Evolutionary conservation across 164 flowering plant genomes (phyloP), one percentile per base, ranked within the genome.

Genomic region (Nelumbo lutea): DNA sequence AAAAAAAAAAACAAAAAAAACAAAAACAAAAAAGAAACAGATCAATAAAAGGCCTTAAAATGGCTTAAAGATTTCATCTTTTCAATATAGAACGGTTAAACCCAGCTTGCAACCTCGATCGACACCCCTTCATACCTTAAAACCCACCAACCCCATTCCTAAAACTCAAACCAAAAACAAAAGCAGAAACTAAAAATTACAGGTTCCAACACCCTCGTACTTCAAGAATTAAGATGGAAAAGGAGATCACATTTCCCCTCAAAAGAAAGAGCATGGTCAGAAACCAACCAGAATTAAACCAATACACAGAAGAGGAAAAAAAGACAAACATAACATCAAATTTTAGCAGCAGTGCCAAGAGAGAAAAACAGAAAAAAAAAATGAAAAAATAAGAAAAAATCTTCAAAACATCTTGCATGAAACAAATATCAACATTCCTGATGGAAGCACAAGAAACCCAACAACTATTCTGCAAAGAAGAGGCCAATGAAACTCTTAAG

Each of bases 321-420:
- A 40, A 40, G 6, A 40, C 6, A 53, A 40, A 2, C 53, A 52
- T 15, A 39, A 42, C 43, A 41, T 38, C 15, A 42, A 42, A 53
- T 1, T 40, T 44, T 6, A 67, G 43, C 8, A 4, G 14, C 44
- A 55, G 40, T 40, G 8, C 38, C 42, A 45, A 45, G 47, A 2
- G 46, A 63, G 47, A n/a, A 2, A 40, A 9, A 42, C 39, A 1
- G 4, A 50, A 51, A 40, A 5, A 4, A 11, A 41, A 4, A 27
- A 48, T 2, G 42, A 6, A 15, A 51, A 42, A 42, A 45, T 27
- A 9, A 4, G 46, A n/a, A 47, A 48, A 38, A 27, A 42, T 14
- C 62, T 60, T 60, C 61, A 60, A 42, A 4, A 3, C 62, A 42
- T 42, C 42, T 64, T 46, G 53, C 66, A 64, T 64, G 55, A 61